These are phyloP conservation scores for Pseudogymnoascus sp. DNA, from an alignment of 2,329 filamentous ascomycete genomes.

Conservation along the genomic window DNA sequence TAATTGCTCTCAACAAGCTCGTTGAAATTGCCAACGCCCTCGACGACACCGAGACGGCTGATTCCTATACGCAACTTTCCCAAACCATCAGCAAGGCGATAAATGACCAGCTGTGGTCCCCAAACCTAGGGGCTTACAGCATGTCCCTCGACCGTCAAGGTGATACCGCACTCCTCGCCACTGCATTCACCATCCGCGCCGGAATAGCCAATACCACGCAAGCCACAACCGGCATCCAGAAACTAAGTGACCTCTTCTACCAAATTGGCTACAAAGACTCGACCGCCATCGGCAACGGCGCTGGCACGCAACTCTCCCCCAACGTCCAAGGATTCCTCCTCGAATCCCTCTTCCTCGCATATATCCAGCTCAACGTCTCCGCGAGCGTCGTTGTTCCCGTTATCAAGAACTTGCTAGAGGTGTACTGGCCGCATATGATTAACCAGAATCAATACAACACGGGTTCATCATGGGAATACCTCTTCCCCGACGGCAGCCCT, in stretches of 20 bases:
- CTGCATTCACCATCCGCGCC: slow-evolving; percentile 30
- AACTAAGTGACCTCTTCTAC: slow-evolving; percentile 27
- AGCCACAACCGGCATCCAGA: slow-evolving; percentile 25
- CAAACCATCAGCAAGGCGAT: slow-evolving; percentile 22
- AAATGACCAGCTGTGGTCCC: slow-evolving; percentile 30
- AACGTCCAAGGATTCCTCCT: slow-evolving; percentile 40
- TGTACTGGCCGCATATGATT: slow-evolving; percentile 37
- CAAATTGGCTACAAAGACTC: slow-evolving; percentile 32
- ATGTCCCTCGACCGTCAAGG: slow-evolving; percentile 21
- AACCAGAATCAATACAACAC: slow-evolving; percentile 29
- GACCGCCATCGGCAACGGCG: slow-evolving; percentile 17
- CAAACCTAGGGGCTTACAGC: slow-evolving; percentile 27
- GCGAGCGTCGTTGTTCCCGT: not conserved
- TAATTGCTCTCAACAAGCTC: slow-evolving; percentile 22
- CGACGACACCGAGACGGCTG: slow-evolving; percentile 24
- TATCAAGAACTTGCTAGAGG: slow-evolving; percentile 28
- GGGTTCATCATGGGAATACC: slow-evolving; percentile 39
- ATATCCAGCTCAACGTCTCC: slow-evolving; percentile 22
- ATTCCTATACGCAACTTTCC: slow-evolving; percentile 22
- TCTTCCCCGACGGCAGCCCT: slow-evolving; percentile 32
- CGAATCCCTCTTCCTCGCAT: slow-evolving; percentile 29
- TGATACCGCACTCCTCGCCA: slow-evolving; percentile 30
- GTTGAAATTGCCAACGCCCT: slow-evolving; percentile 27
- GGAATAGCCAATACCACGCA: slow-evolving; percentile 29
- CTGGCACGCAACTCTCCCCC: slow-evolving; percentile 32